Conservation (phyloP, 257 asterid species). For the Solanum sitiens region DNA sequence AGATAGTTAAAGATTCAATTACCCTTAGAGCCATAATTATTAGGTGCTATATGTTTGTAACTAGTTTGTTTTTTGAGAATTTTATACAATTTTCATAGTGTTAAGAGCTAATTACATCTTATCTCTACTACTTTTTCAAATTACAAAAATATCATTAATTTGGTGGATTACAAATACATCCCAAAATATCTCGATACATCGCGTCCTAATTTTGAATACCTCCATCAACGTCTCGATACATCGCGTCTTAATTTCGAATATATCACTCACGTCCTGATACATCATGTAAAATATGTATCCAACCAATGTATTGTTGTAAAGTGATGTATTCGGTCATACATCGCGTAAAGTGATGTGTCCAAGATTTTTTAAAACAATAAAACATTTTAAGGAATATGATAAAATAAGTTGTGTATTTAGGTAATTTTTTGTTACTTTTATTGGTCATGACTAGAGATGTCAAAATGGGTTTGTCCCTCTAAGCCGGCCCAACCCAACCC, state of each 20-base stretch:
- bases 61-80: neutral
- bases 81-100: neutral
- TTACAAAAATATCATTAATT: neutral
- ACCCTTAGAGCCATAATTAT: neutral
- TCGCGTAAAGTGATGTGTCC: neutral
- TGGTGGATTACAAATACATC: neutral
- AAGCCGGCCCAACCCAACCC: no score
- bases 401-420: no score
- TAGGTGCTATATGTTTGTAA: neutral
- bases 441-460: no score
- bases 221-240: neutral
- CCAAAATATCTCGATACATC: neutral
- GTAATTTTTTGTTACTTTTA: no score
- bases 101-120: no score
- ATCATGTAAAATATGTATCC: neutral
- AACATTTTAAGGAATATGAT: no score
- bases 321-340: neutral
- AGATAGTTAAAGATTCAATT: no score
- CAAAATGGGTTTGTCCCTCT: no score
- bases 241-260: neutral
- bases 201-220: neutral
- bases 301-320: neutral
- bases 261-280: no score
- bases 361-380: neutral
- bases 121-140: no score